Base-by-base conservation (phyloP, 75 land plant genomes). In the Sequoia sempervirens region DNA sequence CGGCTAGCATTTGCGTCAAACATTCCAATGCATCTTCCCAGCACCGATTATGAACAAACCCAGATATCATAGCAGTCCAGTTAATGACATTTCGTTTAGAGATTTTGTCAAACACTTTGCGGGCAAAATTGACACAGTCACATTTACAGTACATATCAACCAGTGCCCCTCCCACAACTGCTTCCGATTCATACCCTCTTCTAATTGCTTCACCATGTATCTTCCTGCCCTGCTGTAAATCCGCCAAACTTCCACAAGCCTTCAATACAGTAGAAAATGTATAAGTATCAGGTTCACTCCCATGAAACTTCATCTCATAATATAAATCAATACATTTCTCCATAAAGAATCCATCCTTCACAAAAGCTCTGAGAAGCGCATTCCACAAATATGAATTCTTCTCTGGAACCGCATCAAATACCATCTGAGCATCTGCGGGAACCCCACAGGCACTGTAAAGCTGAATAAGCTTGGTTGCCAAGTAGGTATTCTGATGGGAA, bases 101-200 rank as follows among this genome's bases (percentile, higher is more conserved):
- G 84, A 91, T 89, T 45, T 46, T 82, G 17, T 45, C 68, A 36
- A 91, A 87, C 53, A 89, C 87, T 46, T 72, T 80, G 80, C 80
- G 54, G 75, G 92, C 90, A 40, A 89, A 88, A 13, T 20, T 18
- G 17, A 86, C 83, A 30, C 43, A 54, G 7, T 79, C 82, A 70
- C 88, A 90, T 68, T 87, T 90, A 32, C 83, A 80, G 74, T 86
- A 89, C 88, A 90, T 89, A 85, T 90, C 90, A 18, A 90, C 86
- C 56, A 90, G 26, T 1, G 90, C 90, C 81, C 87, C 87, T 50
- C 88, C 86, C 54, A 90, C 88, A 84, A 84, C 80, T 12, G 84
- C 13, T 80, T 88, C 80, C 13, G 43, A 66, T 69, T 36, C 88
- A 85, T 84, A 73, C 18, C 75, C 68, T 75, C 64, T 43, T 66